A percentile compares a stretch with the other conserved stretches of the same genome.
Conservation (phyloP, 805 yeast species). For the Saturnispora sekii region DNA sequence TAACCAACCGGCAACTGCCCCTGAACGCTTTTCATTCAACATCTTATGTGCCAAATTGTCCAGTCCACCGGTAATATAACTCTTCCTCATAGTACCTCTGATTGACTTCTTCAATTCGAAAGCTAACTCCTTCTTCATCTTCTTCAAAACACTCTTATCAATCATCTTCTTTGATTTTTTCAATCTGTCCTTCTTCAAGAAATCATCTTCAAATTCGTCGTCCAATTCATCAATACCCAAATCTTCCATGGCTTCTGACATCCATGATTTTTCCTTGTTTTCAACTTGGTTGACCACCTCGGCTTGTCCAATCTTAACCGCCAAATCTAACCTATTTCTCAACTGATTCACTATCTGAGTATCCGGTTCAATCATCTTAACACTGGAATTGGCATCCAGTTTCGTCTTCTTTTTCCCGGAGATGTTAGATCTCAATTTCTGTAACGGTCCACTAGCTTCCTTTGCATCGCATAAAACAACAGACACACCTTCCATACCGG, state of each 20-base stretch:
- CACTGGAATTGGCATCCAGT: constrained; percentile 31
- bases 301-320: constrained; percentile 69
- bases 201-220: constrained; percentile 55
- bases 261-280: constrained; percentile 69
- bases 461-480: constrained; percentile 88
- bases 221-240: constrained; percentile 67
- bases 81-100: constrained; percentile 54
- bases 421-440: constrained; percentile 55
- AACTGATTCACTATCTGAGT: constrained; percentile 61
- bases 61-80: constrained; percentile 73
- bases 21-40: constrained; percentile 39
- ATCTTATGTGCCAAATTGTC: constrained; percentile 70
- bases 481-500: constrained; percentile 89
- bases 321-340: constrained; percentile 55
- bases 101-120: constrained; percentile 43
- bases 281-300: constrained; percentile 44
- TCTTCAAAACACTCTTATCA: constrained; percentile 38
- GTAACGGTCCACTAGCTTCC: constrained; percentile 82
- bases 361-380: constrained; percentile 68
- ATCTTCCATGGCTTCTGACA: constrained; percentile 86
- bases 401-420: constrained; percentile 23
- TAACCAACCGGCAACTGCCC: constrained; percentile 68
- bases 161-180: constrained; percentile 45
- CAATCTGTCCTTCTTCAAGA: constrained; percentile 51
- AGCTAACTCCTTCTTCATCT: constrained; percentile 42